A percentile compares a stretch with the other conserved stretches of the same genome.
Evolutionary conservation across 2,329 filamentous ascomycete genomes (phyloP).

Genomic region (Trichophyton verrucosum): DNA sequence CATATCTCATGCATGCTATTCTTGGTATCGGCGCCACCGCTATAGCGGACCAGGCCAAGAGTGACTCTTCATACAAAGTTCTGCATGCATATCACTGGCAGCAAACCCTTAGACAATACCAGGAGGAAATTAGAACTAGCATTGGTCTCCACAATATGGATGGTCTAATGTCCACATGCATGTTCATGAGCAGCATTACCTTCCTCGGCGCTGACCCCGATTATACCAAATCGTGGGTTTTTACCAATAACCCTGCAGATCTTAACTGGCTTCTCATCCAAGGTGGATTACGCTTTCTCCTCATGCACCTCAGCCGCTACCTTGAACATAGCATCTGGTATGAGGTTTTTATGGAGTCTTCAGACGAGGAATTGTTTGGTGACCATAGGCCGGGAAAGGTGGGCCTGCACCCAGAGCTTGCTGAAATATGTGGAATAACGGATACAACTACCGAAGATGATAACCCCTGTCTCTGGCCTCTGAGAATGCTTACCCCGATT

Average conservation of each 20-base stretch:
- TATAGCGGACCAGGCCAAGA: conserved; percentile 19
- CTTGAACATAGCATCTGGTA: conserved; percentile 26
- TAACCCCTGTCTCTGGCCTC: conserved; percentile 28
- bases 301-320: conserved; percentile 18
- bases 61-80: conserved; percentile 19
- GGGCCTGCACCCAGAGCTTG: conserved; percentile 22
- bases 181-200: conserved; percentile 26
- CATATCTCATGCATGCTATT: conserved; percentile 29
- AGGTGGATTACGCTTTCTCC: conserved; percentile 23
- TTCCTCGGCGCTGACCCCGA: conserved; percentile 23
- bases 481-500: conserved; percentile 25
- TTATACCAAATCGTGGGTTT: conserved; percentile 26
- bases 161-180: conserved; percentile 26
- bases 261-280: conserved; percentile 29
- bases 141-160: conserved; percentile 26
- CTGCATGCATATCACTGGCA: conserved; percentile 29
- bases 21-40: conserved; percentile 23
- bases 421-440: conserved; percentile 25
- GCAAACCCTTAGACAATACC: conserved; percentile 25
- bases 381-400: conserved; percentile 20
- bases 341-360: conserved; percentile 20
- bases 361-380: conserved; percentile 18
- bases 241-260: conserved; percentile 20
- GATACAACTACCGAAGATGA: conserved; percentile 19
- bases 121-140: conserved; percentile 19